A percentile compares a stretch with the other conserved stretches of the same genome.
These are phyloP conservation scores for Avicennia marina DNA, from an alignment of 257 asterid genomes.

Conservation along the genomic window DNA sequence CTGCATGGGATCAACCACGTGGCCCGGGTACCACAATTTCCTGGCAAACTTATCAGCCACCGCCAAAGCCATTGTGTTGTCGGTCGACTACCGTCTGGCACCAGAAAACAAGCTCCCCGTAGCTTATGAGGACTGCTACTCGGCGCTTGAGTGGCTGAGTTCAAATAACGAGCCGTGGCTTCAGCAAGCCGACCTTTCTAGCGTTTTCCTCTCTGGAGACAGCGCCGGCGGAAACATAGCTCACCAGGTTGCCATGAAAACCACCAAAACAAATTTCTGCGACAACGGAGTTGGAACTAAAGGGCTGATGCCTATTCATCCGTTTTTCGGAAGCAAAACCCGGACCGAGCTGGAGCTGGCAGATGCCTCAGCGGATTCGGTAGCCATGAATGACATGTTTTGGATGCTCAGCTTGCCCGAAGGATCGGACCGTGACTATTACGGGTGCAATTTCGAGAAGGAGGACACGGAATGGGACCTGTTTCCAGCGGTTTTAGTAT, in stretches of 20 bases:
- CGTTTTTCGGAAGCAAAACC: constrained; percentile 59
- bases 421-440: constrained; percentile 46
- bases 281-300: constrained; percentile 20
- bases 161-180: constrained; percentile 44
- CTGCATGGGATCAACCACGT: constrained; percentile 74
- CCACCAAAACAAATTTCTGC: neutral
- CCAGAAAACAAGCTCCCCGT: constrained; percentile 76
- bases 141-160: constrained; percentile 51
- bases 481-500: constrained; percentile 56
- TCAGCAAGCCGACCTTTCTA: constrained; percentile 35
- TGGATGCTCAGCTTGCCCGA: constrained; percentile 75
- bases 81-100: constrained; percentile 78
- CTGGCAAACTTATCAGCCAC: constrained; percentile 46
- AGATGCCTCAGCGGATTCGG: constrained; percentile 31
- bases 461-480: constrained; percentile 28
- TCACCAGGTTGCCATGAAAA: constrained; percentile 46
- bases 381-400: constrained; percentile 60
- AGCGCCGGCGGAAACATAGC: constrained; percentile 86
- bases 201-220: constrained; percentile 64
- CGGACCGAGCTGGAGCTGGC: constrained; percentile 50
- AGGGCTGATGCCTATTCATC: constrained; percentile 64
- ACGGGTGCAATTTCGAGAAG: constrained; percentile 56
- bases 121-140: constrained; percentile 58
- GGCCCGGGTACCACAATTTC: constrained; percentile 69
- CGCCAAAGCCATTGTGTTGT: constrained; percentile 43